phyloP scores from a whole-genome alignment of 2,329 filamentous ascomycete species.

The Aspergillus sp. region DNA sequence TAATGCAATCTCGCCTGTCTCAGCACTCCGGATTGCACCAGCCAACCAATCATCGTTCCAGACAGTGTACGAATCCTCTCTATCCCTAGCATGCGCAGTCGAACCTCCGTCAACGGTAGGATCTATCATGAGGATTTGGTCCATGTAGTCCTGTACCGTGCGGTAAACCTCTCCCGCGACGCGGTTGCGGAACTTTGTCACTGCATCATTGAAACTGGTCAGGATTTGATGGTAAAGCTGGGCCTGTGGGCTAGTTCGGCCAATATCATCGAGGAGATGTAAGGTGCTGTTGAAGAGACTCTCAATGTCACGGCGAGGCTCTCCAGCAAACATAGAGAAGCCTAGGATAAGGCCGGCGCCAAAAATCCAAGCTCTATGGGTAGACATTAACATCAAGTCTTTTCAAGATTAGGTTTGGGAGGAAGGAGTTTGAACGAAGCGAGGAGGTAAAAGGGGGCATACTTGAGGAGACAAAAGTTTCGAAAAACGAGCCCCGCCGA shows the following conservation, averaged over 20 bases:
- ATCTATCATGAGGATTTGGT: not conserved
- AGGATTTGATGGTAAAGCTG: conserved; percentile 8
- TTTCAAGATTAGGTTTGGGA: no score
- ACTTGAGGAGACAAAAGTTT: conserved; percentile 15
- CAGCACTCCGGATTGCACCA: no score
- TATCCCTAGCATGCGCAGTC: no score
- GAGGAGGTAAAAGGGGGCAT: not conserved
- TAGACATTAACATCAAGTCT: not conserved
- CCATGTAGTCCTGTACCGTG: not conserved
- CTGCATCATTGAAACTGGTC: not conserved
- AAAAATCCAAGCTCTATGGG: conserved; percentile 11
- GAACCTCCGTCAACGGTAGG: no score
- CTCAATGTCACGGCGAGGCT: conserved; percentile 6
- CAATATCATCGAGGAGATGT: conserved; percentile 2
- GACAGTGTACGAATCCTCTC: no score
- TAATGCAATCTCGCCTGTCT: no score
- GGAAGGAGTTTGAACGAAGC: not conserved
- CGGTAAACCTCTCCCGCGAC: not conserved
- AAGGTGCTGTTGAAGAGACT: not conserved
- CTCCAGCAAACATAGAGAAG: conserved; percentile 8
- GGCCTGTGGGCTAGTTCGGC: conserved; percentile 11
- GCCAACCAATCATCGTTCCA: no score
- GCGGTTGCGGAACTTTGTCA: not conserved
- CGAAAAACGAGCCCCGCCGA: conserved; percentile 1
- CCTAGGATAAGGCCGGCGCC: conserved; percentile 10